Evolutionary conservation across 1,284 basidiomycete species (phyloP), one percentile per base, ranked within the genome.

Genomic region (Pseudozyma sp.): DNA sequence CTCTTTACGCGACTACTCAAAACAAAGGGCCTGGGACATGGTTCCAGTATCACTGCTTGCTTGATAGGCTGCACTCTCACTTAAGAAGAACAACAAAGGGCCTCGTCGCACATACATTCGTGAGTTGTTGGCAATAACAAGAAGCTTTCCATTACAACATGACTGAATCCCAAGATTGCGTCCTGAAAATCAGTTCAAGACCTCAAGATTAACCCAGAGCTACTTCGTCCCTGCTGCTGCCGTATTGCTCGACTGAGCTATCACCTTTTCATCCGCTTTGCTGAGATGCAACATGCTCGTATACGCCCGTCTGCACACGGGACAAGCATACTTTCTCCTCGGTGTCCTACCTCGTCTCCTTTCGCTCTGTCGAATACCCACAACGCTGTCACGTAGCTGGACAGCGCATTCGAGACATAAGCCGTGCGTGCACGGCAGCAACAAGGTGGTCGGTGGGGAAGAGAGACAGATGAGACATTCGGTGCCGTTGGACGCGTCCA

Each of bases 401-500:
- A 83, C 77, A 0, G 81, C 81, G 45, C 83, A 85, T 31, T 84
- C 81, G 13, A 83, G 63, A 50, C 83, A 85, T 31, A 85, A 59
- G 8, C 81, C 79, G 50, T 85, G 83, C 18, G 83, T 84, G 52
- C 83, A 85, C n/a, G 83, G 83, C 34, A 85, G 53, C 11, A 85
- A 57, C 21, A 85, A 43, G 2, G 83, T 85, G 4, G 76, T 78
- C n/a, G 83, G 77, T 1, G 81, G 80, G 2, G 64, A 49, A 18
- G 67, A 70, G 18, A 85, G 76, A 51, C 83, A 85, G 53, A 85
- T 85, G 18, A 83, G 58, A 59, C 83, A 85, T 52, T 85, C 83
- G 16, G 67, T 47, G 0, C 78, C 80, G 38, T 74, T 77, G 19
- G 58, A 52, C 5, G 62, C 73, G 7, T 74, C 72, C 47, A 76